phyloP scores from a whole-genome alignment of 305 asterid genomes.

The Solanum hybrid region DNA sequence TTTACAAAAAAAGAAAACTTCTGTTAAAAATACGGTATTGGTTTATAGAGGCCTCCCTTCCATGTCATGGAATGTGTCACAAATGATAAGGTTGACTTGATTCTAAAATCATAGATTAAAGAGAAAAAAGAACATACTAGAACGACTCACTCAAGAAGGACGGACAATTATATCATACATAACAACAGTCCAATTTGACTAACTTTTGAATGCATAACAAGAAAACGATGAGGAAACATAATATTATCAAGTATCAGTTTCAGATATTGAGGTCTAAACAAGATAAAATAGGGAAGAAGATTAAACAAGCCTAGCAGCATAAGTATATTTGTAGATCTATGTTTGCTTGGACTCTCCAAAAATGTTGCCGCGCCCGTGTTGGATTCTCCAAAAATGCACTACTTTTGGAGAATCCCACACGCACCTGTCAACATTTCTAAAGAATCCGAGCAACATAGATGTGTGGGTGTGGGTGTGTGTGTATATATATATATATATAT shows the following conservation, averaged over 20 bases:
- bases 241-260: neutral
- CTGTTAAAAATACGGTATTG: neutral
- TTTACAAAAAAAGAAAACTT: neutral
- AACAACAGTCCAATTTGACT: neutral
- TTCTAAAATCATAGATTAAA: neutral
- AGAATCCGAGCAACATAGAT: neutral
- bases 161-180: neutral
- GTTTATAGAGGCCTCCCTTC: neutral
- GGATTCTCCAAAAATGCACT: neutral
- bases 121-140: neutral
- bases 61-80: slow-evolving; percentile 1
- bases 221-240: neutral
- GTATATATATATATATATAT: too few species aligned
- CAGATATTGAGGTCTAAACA: neutral
- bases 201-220: neutral
- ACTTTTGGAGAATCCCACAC: neutral
- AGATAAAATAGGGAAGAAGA: neutral
- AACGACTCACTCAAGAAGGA: neutral
- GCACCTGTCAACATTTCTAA: neutral
- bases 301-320: neutral
- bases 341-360: neutral
- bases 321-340: neutral
- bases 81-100: neutral
- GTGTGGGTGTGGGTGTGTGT: neutral
- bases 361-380: neutral